phyloP scores from a whole-genome alignment of 1,284 basidiomycete species.

The Irpex sp. region DNA sequence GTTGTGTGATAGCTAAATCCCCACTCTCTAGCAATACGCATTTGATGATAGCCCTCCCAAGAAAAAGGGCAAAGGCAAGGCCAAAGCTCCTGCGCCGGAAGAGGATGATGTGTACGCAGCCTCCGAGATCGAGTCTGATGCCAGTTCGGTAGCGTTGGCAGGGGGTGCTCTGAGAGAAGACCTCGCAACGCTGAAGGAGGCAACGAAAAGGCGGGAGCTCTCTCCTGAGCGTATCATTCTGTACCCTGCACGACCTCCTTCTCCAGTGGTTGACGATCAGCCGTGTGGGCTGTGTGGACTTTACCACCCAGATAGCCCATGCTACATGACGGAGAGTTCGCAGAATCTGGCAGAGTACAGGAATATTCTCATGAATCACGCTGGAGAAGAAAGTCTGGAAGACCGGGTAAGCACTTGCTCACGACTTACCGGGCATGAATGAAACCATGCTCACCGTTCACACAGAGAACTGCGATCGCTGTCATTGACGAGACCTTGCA shows the following conservation, averaged over 20 bases:
- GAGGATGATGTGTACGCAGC: slow-evolving; percentile 33
- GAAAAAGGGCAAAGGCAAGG: slow-evolving; percentile 23
- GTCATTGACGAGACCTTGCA: slow-evolving; percentile 62
- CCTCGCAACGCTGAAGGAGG: background rate
- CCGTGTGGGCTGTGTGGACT: slow-evolving; percentile 61
- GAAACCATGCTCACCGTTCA: background rate
- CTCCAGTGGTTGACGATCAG: slow-evolving; percentile 11
- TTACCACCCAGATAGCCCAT: slow-evolving; percentile 45
- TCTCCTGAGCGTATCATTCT: background rate
- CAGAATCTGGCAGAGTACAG: slow-evolving; percentile 67
- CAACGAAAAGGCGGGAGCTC: background rate
- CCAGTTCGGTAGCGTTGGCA: slow-evolving; percentile 1
- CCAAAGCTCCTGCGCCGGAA: slow-evolving; percentile 23
- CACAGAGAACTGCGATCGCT: slow-evolving; percentile 55
- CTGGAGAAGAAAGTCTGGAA: slow-evolving; percentile 60
- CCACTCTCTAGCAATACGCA: background rate
- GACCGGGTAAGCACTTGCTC: slow-evolving; percentile 44
- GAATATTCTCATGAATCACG: slow-evolving; percentile 55
- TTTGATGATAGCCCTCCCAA: slow-evolving; percentile 10
- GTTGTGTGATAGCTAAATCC: background rate
- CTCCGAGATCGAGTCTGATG: slow-evolving; percentile 25
- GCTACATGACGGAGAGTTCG: slow-evolving; percentile 61
- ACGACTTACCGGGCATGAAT: background rate
- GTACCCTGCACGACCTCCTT: slow-evolving; percentile 3
- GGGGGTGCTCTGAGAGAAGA: slow-evolving; percentile 2